Conservation (phyloP, 768 basidiomycete species). For the Pulveroboletus sp. region DNA sequence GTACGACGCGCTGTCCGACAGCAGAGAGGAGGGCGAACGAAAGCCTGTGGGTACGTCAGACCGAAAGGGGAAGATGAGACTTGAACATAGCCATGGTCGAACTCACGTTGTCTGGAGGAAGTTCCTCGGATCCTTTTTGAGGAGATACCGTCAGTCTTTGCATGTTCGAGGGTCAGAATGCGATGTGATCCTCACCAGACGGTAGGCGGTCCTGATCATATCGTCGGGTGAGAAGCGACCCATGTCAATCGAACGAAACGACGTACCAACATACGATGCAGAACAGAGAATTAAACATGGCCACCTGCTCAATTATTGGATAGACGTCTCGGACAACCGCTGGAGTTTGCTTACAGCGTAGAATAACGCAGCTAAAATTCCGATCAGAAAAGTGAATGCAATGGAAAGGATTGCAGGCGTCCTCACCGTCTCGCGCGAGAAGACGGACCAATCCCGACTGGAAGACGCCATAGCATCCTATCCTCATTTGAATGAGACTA, state of each 20-base stretch:
- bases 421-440: slow-evolving; percentile 27
- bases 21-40: slow-evolving; percentile 10
- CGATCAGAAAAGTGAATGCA: not conserved
- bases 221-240: not conserved
- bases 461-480: not conserved
- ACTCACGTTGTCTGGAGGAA: slow-evolving; percentile 8
- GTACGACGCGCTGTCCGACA: slow-evolving; percentile 23
- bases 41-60: not conserved
- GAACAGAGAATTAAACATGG: slow-evolving; percentile 4
- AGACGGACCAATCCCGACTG: slow-evolving; percentile 12
- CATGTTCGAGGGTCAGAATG: too few species aligned
- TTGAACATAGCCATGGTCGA: not conserved
- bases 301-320: slow-evolving; percentile 2
- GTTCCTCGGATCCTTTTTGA: slow-evolving; percentile 17
- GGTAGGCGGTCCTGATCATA: slow-evolving; percentile 7
- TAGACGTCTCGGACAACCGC: not conserved
- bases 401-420: not conserved
- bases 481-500: slow-evolving; percentile 2
- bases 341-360: slow-evolving; percentile 7
- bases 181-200: slow-evolving; percentile 4
- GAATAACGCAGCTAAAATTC: slow-evolving; percentile 12
- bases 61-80: not conserved
- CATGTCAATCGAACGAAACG: not conserved
- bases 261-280: slow-evolving; percentile 16
- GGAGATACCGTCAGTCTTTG: not conserved